phyloP scores from a whole-genome alignment of 805 yeast species.

The Candida tammaniensis region DNA sequence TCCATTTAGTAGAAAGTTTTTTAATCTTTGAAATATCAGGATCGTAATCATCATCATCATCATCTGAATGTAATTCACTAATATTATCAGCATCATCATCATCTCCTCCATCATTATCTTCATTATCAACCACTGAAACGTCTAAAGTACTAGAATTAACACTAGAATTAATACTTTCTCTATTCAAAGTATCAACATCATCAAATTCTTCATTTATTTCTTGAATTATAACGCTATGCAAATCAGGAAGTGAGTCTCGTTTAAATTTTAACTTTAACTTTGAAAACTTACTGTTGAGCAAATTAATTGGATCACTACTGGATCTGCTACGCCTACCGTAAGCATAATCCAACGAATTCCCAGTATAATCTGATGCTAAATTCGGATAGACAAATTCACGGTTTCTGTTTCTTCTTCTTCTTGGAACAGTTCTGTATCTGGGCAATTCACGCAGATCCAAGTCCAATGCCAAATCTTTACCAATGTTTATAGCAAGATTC shows the following conservation, averaged over 20 bases:
- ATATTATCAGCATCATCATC: slow-evolving; percentile 12
- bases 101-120: slow-evolving; percentile 9
- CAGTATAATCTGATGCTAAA: background rate
- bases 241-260: slow-evolving; percentile 8
- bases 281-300: slow-evolving; percentile 18
- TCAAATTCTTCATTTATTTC: slow-evolving; percentile 5
- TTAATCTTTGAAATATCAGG: slow-evolving; percentile 11
- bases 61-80: slow-evolving; percentile 16
- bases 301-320: slow-evolving; percentile 20
- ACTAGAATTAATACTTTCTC: slow-evolving; percentile 1
- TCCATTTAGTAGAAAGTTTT: slow-evolving; percentile 41
- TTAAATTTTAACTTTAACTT: slow-evolving; percentile 21
- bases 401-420: slow-evolving; percentile 54
- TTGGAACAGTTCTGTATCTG: slow-evolving; percentile 74
- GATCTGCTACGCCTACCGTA: slow-evolving; percentile 11
- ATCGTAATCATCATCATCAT: slow-evolving; percentile 20
- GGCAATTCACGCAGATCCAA: slow-evolving; percentile 70
- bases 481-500: slow-evolving; percentile 70
- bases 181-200: slow-evolving; percentile 5
- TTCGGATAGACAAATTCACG: slow-evolving; percentile 1
- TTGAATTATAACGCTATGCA: slow-evolving; percentile 2
- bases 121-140: slow-evolving; percentile 2
- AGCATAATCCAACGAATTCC: background rate
- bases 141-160: slow-evolving; percentile 5
- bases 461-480: slow-evolving; percentile 79